Base-by-base conservation (phyloP, 164 flowering plant species). In the Akebia trifoliata region DNA sequence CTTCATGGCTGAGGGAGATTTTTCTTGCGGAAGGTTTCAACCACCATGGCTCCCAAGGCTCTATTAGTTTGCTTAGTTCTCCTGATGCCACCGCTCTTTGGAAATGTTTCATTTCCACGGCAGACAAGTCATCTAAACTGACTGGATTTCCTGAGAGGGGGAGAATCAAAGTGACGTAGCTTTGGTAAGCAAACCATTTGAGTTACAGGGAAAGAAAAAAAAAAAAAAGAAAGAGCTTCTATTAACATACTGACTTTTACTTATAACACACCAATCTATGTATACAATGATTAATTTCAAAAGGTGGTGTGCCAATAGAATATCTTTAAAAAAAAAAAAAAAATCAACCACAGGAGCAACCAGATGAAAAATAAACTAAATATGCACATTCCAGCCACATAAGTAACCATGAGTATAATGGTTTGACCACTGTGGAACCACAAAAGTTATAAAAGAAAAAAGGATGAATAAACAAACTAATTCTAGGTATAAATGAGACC, bases 11-110 rank as follows among this genome's bases (percentile, higher is more conserved):
- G 21, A 90, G 84, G 44, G 72, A 64, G 10, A 93, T 61, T 50
- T 60, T 69, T 53, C 72, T 71, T 28, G 97, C 92, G 54, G 89
- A 76, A 62, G 88, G 84, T 61, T 69, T 84, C 57, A 72, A 65
- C 99, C 99, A 93, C 99, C 97, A 90, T 24, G 99, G 97, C 4
- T 79, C 82, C 97, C 99, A 93, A 15, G 95, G 96, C 57, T 83
- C 70, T 28, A 93, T 90, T 82, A 90, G 69, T 67, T 77, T 93
- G 76, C 96, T 80, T 36, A 93, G 74, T 65, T 90, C 93, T 32
- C 97, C 99, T 29, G 95, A 83, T 66, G 89, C 90, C 46, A 93
- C 49, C 18, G 96, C 96, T 67, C 91, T 79, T 63, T 70, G 79
- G 60, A 86, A 87, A 15, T 22, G 72, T 59, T 83, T 87, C 73